Base-by-base conservation (phyloP, 1,284 basidiomycete species). In the Kwoniella shivajii region DNA sequence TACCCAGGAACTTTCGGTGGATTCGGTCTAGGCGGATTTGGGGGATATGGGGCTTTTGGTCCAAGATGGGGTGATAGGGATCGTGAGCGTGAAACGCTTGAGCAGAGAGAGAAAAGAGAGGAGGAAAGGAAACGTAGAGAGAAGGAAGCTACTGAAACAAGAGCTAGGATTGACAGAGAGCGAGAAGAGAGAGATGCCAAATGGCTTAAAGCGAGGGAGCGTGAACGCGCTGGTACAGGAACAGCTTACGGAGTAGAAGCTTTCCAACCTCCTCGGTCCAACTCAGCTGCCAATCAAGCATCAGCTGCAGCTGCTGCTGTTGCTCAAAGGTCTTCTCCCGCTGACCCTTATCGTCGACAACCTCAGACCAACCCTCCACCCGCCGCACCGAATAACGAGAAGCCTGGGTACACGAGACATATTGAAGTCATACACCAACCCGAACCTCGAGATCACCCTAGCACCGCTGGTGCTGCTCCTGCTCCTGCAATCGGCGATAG, bases 371-470 rank as follows among this genome's bases (percentile, higher is more conserved):
- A n/a, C n/a, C 24, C 33, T 22, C 16, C 38, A 11, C 13, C 50
- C 22, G 27, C 44, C 20, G 20, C 44, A 24, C 42, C 56, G 22
- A 20, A 43, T 6, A 44, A 54, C n/a, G 20, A 60, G 18, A 61
- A 66, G 42, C 46, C 64, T 14, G 64, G 63, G 46, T 61, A 60
- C 54, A 58, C 62, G 0, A 55, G 64, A 4, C 68, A 69, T 52
- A 72, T 72, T 27, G 70, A 72, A 49, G 70, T 70, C 3, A 58
- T 72, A 45, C 68, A 72, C 54, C 61, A 62, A 3, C 69, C 69
- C 26, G 65, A 65, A 13, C 27, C 57, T 6, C 44, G 50, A 38
- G 30, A 56, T 36, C 31, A n/a, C n/a, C 22, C 51, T 33, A 30
- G 41, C 51, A 20, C 37, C 46, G 13, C 50, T 34, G 13, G 31